A percentile compares a stretch with the other conserved stretches of the same genome.
Evolutionary conservation across 495 filamentous ascomycete genomes (phyloP).

Genomic region (Penicillium waksmanii): DNA sequence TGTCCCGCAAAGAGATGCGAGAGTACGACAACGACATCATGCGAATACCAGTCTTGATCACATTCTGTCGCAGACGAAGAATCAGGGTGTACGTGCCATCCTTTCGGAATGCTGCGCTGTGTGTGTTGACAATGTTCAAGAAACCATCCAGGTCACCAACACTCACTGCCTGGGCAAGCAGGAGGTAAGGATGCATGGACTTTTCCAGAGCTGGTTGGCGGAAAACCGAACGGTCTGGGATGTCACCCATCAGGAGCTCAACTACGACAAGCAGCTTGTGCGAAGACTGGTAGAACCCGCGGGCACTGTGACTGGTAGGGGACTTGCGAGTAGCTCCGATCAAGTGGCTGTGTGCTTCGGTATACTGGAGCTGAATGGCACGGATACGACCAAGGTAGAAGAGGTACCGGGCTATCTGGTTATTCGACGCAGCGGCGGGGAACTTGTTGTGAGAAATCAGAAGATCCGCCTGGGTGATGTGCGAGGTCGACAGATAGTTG

Average conservation of each 20-base stretch:
- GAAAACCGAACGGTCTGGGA: conserved; percentile 93
- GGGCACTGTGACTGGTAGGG: conserved; percentile 82
- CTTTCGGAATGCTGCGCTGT: conserved; percentile 82
- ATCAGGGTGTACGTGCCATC: conserved; percentile 97
- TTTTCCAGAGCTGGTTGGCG: conserved; percentile 82
- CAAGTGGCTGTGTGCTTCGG: conserved; percentile 93
- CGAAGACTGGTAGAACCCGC: conserved; percentile 93
- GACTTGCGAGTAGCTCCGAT: conserved; percentile 92
- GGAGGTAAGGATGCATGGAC: conserved; percentile 86
- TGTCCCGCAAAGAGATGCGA: conserved; percentile 94
- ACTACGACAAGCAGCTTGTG: conserved; percentile 94
- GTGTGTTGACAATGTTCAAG: conserved; percentile 74
- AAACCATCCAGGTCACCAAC: conserved; percentile 94
- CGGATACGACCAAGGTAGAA: conserved; percentile 97
- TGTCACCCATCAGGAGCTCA: conserved; percentile 97
- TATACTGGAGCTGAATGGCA: conserved; percentile 93
- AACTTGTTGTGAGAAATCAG: conserved; percentile 94
- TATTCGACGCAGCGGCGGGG: conserved; percentile 90
- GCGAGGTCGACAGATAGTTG: conserved; percentile 93
- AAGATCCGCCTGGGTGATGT: conserved; percentile 95
- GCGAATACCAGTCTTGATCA: conserved; percentile 98
- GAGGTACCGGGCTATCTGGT: conserved; percentile 94
- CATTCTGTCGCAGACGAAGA: conserved; percentile 91
- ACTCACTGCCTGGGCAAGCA: conserved; percentile 91
- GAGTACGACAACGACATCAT: conserved; percentile 99